Base-by-base conservation (phyloP, 1,284 basidiomycete genomes). In the Rhizoctonia solani region DNA sequence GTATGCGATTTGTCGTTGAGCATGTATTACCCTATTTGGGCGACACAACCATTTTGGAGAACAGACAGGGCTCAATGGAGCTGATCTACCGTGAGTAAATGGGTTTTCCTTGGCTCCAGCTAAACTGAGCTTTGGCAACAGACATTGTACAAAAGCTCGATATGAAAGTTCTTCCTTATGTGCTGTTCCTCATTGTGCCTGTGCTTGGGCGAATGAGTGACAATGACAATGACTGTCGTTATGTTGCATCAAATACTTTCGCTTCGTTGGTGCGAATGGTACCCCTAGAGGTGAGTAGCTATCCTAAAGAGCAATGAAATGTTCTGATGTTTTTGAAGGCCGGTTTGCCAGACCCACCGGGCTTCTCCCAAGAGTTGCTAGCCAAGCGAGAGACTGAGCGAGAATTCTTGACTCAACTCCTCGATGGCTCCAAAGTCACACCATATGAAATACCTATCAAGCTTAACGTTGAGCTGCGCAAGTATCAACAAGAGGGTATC, bases 231-330 rank as follows among this genome's bases (percentile, higher is more conserved):
- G 88, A 92, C 69, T 89, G 97, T 53, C 89, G 97, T 21, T 86
- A 96, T 41, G 87, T 94, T 4, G 90, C 97, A 0, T 98, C 97
- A 6, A 95, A 95, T 74, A 97, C 95, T 0, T 99, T 99, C 76
- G 97, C 97, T 0, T 91, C 93, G 1, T 81, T 99, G n/a, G 92
- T 99, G 72, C 98, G 99, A 81, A 96, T 99, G 90, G 94, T 99
- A 4, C 97, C 97, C 3, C 83, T 99, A 0, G 97, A 99, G 83
- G 92, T 93, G 69, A 71, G 81, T 72, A 16, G 14, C 5, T 6
- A 9, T 34, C 8, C n/a, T 44, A 11, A 19, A 6, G 16, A 49
- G 1, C 11, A 5, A 19, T 67, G 13, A 13, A 3, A 27, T 29
- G 19, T 67, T 9, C 23, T 32, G 29, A 54, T 13, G 14, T 27